Evolutionary conservation across 441 rosid species (phyloP), one percentile per base, ranked within the genome.

Genomic region (Pelargonium australe): DNA sequence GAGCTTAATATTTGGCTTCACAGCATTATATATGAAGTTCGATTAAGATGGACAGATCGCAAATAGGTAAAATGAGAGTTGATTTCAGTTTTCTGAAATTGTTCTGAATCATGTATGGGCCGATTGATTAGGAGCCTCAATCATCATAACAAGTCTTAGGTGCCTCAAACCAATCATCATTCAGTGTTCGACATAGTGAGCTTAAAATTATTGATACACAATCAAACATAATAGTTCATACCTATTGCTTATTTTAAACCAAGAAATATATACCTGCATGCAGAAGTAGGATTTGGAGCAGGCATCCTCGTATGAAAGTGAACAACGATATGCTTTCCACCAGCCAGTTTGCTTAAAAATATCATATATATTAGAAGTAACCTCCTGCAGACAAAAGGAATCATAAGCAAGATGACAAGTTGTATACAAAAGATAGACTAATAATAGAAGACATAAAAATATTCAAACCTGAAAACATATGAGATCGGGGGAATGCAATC

Each of bases 311-410:
- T 73, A 58, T 0, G 86, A 83, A 77, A 91, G 75, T 63, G 96
- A 89, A 74, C 95, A 91, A 1, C 65, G 73, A 49, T 94, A 94
- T 53, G 73, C 77, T 80, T 88, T 85, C 99, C 99, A 94, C 99
- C 99, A 94, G 77, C 73, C 75, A 0, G 92, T 84, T 70, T 77
- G 85, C 76, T 78, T 66, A 80, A 94, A 85, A 70, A 83, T 71
- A 41, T 76, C 78, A 71, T 85, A 91, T 73, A 94, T 94, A 53
- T 77, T 78, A 5, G 92, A 85, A 70, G 89, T 91, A 66, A 94
- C 93, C 85, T 94, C 98, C 97, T 93, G 77, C 71, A 83, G 74
- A 17, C n/a, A 17, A 70, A 68, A 47, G 34, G 14, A 66, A 7
- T 37, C n/a, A 43, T 62, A 31, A 64, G 16, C 49, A 66, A 40